Base-by-base conservation (phyloP, 306 rosid species). In the Canavalia gladiata region DNA sequence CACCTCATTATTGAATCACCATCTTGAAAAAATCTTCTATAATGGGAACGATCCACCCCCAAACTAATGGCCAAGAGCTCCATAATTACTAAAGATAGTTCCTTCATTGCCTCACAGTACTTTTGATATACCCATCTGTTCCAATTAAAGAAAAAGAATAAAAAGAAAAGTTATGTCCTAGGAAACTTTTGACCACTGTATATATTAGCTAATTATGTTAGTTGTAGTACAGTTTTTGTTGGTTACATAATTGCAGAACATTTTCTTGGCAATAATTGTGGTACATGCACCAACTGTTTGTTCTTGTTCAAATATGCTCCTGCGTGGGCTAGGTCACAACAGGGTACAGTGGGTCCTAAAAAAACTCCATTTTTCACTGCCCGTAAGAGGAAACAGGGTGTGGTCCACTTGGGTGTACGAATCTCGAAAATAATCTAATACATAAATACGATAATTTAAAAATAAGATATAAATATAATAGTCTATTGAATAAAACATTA, bases 1-100 rank as follows among this genome's bases (percentile, higher is more conserved):
- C 97, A 92, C 64, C 97, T 85, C 97, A 92, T 92, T 81, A 90
- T 86, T 35, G 97, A 92, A 7, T 68, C 80, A 4, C 90, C 89
- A 83, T 92, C 97, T 86, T 92, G 81, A 35, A 92, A 92, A 79
- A 80, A 90, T 0, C 74, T 83, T 67, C 89, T 35, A 60, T 74
- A 90, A 67, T 89, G 78, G 4, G 25, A 8, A 2, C 90, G 82
- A 41, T 90, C 92, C 28, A 92, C 86, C 2, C 92, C 95, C 85
- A 92, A 84, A 78, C 97, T 89, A 6, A 90, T 76, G 2, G 84
- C 95, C 86, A 92, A 39, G 0, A 92, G 86, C 89, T 92, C 97
- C 97, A 89, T 87, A 1, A 92, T 85, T 76, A 64, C 76, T 4
- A 85, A 63, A 41, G 87, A 72, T 31, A 85, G 30, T 6, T 80